Evolutionary conservation across 805 yeast species (phyloP).

Genomic region (Trichomonascus vanleenenianus): DNA sequence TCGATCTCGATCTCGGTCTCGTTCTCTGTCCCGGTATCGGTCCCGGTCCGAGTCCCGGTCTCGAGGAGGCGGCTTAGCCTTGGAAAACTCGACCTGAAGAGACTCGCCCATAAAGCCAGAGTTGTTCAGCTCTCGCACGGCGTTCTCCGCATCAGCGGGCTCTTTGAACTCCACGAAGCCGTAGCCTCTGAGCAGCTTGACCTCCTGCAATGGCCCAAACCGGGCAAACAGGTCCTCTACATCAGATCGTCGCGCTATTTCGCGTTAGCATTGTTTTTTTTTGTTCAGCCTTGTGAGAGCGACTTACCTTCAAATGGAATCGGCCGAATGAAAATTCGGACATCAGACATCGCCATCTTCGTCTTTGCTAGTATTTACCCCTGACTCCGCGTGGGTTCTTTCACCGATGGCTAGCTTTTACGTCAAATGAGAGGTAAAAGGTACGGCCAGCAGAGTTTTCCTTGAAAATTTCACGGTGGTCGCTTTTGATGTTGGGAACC

Average conservation of each 20-base stretch:
- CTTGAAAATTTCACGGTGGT: too few species aligned
- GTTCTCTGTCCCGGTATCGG: slow-evolving; percentile 10
- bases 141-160: slow-evolving; percentile 25
- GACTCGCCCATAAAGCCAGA: slow-evolving; percentile 29
- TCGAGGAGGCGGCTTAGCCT: slow-evolving; percentile 25
- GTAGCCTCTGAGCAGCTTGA: slow-evolving; percentile 42
- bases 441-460: too few species aligned
- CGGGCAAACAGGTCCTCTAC: slow-evolving; percentile 39
- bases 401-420: too few species aligned
- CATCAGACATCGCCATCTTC: neutral
- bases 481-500: too few species aligned
- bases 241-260: slow-evolving; percentile 21
- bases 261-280: neutral
- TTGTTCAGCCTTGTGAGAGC: neutral
- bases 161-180: slow-evolving; percentile 28
- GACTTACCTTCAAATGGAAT: neutral
- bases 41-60: slow-evolving; percentile 10
- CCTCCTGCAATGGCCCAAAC: slow-evolving; percentile 48
- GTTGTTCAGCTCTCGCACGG: slow-evolving; percentile 23
- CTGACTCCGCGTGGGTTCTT: too few species aligned
- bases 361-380: too few species aligned
- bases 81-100: slow-evolving; percentile 28
- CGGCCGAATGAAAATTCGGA: neutral
- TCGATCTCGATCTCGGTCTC: slow-evolving; percentile 15
- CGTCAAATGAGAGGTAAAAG: too few species aligned